Evolutionary conservation across 83 land plant species (phyloP).

Genomic region (Thuja plicata): DNA sequence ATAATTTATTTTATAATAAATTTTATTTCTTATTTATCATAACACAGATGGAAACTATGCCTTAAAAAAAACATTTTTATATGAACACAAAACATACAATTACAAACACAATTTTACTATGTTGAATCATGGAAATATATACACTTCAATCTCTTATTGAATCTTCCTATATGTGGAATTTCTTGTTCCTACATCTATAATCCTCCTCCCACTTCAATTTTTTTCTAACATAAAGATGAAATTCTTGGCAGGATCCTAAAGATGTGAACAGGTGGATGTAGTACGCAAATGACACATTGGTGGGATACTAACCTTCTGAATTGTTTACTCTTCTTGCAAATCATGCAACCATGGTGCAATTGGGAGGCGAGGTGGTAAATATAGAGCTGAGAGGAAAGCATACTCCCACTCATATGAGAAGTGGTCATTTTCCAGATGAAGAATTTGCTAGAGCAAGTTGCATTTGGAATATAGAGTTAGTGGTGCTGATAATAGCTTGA

Average conservation of each 20-base stretch:
- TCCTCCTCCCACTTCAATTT: no score
- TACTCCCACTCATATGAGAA: constrained; percentile 62
- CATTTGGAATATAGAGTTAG: constrained; percentile 42
- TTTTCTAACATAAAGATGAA: neutral
- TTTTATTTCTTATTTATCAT: no score
- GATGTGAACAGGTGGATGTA: constrained; percentile 67
- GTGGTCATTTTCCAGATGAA: constrained; percentile 51
- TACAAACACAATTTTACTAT: no score
- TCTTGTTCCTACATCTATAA: neutral
- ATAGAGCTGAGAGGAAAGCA: constrained; percentile 28
- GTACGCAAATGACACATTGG: constrained; percentile 26
- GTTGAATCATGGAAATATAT: no score
- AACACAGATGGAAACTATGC: no score
- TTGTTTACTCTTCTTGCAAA: constrained; percentile 43
- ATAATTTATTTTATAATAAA: no score
- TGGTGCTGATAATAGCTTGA: constrained; percentile 26
- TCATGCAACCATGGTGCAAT: constrained; percentile 49
- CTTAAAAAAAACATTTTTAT: no score
- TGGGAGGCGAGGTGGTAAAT: constrained; percentile 69
- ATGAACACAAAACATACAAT: no score
- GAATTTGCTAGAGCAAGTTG: constrained; percentile 51
- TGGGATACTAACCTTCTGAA: constrained; percentile 63
- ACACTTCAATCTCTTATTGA: neutral
- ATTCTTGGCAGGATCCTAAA: constrained; percentile 45
- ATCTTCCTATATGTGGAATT: neutral